Evolutionary conservation across 2,329 filamentous ascomycete genomes (phyloP).

Genomic region (Calonectria leucothoes): DNA sequence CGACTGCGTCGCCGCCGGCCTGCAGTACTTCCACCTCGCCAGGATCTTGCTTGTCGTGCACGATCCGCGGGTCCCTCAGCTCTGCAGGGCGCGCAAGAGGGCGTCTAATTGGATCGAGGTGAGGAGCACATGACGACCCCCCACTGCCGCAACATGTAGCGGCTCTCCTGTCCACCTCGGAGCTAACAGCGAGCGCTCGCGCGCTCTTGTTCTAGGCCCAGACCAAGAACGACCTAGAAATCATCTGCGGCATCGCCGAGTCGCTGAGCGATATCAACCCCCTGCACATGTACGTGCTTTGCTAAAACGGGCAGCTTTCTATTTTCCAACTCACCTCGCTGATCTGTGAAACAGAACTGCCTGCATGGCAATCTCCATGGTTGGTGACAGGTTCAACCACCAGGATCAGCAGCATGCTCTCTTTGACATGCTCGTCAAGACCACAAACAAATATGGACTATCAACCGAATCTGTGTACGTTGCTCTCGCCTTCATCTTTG

Average conservation of each 20-base stretch:
- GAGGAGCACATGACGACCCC: neutral
- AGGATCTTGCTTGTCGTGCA: slow-evolving; percentile 42
- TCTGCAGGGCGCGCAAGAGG: slow-evolving; percentile 32
- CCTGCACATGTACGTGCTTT: slow-evolving; percentile 33
- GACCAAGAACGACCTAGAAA: slow-evolving; percentile 36
- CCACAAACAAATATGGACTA: slow-evolving; percentile 20
- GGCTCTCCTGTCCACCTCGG: neutral
- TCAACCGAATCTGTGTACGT: slow-evolving; percentile 26
- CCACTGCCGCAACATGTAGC: neutral
- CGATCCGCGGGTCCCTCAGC: slow-evolving; percentile 38
- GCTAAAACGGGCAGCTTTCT: neutral
- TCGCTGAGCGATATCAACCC: slow-evolving; percentile 35
- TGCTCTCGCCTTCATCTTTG: too few species aligned
- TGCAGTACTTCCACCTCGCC: slow-evolving; percentile 44
- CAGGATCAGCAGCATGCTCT: slow-evolving; percentile 23
- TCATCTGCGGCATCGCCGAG: slow-evolving; percentile 42
- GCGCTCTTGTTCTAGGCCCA: slow-evolving; percentile 23
- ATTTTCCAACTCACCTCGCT: neutral
- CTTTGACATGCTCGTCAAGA: slow-evolving; percentile 23
- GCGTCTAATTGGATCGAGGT: slow-evolving; percentile 29
- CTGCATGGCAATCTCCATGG: slow-evolving; percentile 40
- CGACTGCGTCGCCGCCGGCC: slow-evolving; percentile 35
- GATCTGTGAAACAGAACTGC: slow-evolving; percentile 22
- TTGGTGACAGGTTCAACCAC: slow-evolving; percentile 47
- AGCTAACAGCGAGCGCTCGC: neutral